phyloP scores from a whole-genome alignment of 73 alveolate species.

The Uronychia binucleata region DNA sequence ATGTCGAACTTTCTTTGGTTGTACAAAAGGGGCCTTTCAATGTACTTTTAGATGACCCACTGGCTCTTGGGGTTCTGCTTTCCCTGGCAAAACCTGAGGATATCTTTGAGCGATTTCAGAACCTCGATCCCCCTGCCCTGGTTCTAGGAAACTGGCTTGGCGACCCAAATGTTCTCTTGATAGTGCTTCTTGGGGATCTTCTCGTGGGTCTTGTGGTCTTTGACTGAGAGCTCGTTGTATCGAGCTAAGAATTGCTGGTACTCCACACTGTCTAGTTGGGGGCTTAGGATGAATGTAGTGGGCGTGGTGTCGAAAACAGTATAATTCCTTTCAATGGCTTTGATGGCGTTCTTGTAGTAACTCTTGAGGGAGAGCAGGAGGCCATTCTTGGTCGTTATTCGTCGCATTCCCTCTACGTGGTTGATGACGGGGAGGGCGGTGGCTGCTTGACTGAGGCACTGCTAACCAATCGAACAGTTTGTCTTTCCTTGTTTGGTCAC shows the following conservation, averaged over 20 bases:
- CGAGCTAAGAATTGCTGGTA: constrained; percentile 31
- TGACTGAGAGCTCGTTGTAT: constrained; percentile 44
- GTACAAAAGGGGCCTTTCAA: constrained; percentile 83
- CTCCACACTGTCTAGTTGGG: constrained; percentile 43
- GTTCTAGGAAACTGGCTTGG: constrained; percentile 72
- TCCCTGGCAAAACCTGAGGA: constrained; percentile 12
- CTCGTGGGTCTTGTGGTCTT: constrained; percentile 47
- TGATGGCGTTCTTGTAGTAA: constrained; percentile 34
- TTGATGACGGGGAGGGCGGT: constrained; percentile 33
- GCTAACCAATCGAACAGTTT: not conserved
- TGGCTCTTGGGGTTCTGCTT: constrained; percentile 5
- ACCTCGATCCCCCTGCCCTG: constrained; percentile 54
- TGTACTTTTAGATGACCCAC: constrained; percentile 83
- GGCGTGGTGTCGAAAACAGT: constrained; percentile 64
- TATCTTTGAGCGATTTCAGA: constrained; percentile 12
- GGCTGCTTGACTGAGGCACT: not conserved
- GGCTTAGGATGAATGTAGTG: constrained; percentile 47
- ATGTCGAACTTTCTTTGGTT: constrained; percentile 86
- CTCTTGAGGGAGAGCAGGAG: constrained; percentile 37
- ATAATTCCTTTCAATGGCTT: constrained; percentile 34
- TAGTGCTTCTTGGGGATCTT: constrained; percentile 77
- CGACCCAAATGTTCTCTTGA: constrained; percentile 81
- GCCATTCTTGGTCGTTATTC: constrained; percentile 61
- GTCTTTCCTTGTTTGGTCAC: not conserved
- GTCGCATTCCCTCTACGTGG: constrained; percentile 55